Conservation (phyloP, 1,284 basidiomycete genomes). For the Phaffia rhodozyma region DNA sequence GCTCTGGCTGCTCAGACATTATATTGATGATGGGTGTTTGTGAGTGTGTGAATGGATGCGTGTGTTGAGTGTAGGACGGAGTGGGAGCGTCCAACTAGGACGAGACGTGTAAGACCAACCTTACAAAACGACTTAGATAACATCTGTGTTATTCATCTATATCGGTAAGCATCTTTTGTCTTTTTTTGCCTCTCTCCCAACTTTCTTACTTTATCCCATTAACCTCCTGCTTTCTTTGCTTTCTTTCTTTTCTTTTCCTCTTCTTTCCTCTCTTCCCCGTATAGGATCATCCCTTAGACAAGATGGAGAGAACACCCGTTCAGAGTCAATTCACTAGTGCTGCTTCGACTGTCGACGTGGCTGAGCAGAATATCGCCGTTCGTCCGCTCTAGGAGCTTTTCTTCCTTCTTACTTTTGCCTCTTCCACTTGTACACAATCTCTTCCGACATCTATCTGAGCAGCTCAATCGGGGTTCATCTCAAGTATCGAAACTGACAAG, state of each 20-base stretch:
- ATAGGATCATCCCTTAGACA: not conserved
- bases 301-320: slow-evolving; percentile 17
- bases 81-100: not conserved
- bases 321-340: slow-evolving; percentile 17
- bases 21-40: not conserved
- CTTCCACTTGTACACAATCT: not conserved
- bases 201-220: not conserved
- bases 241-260: not conserved
- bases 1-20: not conserved
- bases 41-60: not conserved
- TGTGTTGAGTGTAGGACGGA: not conserved
- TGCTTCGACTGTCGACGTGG: slow-evolving; percentile 15
- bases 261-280: not conserved
- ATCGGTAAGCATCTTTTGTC: not conserved
- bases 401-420: not conserved
- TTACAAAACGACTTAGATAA: not conserved
- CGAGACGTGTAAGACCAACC: too few relatives aligned
- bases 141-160: too few relatives aligned
- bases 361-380: slow-evolving; percentile 21
- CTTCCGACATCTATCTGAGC: too few relatives aligned
- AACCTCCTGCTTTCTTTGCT: not conserved
- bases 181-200: not conserved
- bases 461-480: not conserved
- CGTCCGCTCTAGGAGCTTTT: not conserved
- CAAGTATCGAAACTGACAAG: not conserved